Conservation (phyloP, 1,139 yeast species). For the Saccharomyces hybrid region DNA sequence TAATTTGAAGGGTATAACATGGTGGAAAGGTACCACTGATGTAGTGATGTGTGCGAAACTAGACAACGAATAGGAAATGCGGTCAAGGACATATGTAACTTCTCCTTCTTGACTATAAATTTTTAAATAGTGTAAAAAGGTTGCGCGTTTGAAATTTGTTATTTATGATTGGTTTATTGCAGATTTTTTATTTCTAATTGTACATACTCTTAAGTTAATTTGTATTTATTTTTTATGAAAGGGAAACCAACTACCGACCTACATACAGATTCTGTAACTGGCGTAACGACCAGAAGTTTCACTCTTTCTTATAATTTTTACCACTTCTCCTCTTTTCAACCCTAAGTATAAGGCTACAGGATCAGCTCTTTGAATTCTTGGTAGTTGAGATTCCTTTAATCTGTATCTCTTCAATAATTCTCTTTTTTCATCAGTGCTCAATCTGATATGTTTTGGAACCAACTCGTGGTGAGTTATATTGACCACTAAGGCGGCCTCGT, state of each 20-base stretch:
- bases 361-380: conserved; percentile 94
- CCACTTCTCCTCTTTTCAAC: conserved; percentile 92
- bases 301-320: conserved; percentile 88
- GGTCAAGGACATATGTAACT: neutral
- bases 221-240: conserved; percentile 2
- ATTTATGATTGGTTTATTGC: neutral
- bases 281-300: conserved; percentile 98
- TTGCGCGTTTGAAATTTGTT: neutral
- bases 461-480: conserved; percentile 96
- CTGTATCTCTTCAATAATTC: conserved; percentile 84
- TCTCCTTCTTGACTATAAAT: neutral
- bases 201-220: conserved; percentile 1
- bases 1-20: conserved; percentile 41
- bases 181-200: neutral
- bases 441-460: conserved; percentile 87
- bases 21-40: conserved; percentile 79
- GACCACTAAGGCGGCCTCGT: conserved; percentile 86
- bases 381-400: conserved; percentile 91
- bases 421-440: conserved; percentile 76
- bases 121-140: neutral
- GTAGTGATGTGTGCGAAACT: conserved; percentile 46
- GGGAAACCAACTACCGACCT: conserved; percentile 14
- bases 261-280: conserved; percentile 94
- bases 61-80: neutral
- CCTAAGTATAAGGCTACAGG: conserved; percentile 97